A percentile compares a stretch with the other conserved stretches of the same genome.
phyloP scores from a whole-genome alignment of 2,329 filamentous ascomycete species.

The Hypoxylon sp. region DNA sequence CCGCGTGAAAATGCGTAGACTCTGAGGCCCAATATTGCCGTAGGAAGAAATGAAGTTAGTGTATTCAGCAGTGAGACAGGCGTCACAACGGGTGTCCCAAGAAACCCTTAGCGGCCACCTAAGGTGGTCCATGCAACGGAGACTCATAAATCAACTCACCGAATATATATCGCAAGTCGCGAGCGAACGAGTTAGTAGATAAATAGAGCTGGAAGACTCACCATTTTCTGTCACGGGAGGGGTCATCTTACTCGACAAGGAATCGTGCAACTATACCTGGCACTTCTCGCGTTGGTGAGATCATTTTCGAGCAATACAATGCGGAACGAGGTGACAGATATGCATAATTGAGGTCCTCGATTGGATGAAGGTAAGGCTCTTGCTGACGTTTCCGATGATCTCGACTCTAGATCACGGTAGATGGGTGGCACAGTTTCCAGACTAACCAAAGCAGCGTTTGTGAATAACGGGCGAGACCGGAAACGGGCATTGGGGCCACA shows the following conservation, averaged over 20 bases:
- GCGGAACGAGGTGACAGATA: conserved; percentile 29
- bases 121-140: conserved; percentile 13
- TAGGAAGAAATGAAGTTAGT: conserved; percentile 11
- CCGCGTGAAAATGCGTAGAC: conserved; percentile 3
- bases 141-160: conserved; percentile 14
- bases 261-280: conserved; percentile 36
- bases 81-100: not conserved
- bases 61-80: conserved; percentile 3
- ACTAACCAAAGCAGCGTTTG: conserved; percentile 9
- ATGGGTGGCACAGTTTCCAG: conserved; percentile 19
- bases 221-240: conserved; percentile 5
- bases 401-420: conserved; percentile 18
- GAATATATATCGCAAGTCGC: conserved; percentile 8
- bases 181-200: conserved; percentile 15
- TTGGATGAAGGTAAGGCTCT: conserved; percentile 19
- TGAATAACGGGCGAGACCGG: conserved; percentile 20
- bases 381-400: conserved; percentile 35
- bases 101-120: conserved; percentile 16
- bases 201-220: conserved; percentile 25
- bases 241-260: conserved; percentile 28
- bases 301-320: conserved; percentile 27
- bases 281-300: conserved; percentile 21
- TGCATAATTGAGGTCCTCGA: conserved; percentile 23
- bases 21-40: conserved; percentile 7
- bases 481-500: conserved; percentile 29